Evolutionary conservation across 2,329 filamentous ascomycete species (phyloP), one percentile per base, ranked within the genome.

Genomic region (Fusarium hainanense): DNA sequence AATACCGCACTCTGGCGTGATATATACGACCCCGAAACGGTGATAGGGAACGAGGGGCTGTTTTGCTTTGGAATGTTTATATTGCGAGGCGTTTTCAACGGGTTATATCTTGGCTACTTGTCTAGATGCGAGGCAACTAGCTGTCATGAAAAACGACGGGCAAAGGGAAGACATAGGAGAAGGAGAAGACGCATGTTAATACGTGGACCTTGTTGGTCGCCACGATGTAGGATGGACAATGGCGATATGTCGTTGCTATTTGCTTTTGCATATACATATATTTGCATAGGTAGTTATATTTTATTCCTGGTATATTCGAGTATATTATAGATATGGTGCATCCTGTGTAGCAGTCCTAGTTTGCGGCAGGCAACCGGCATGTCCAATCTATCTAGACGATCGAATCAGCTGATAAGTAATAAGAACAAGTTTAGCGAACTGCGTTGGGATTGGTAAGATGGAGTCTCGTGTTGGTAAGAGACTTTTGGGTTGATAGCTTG

Each of bases 81-180:
- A 71, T 69, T 71, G 69, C 69, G 54, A 32, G 69, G 69, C 69
- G 69, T 71, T 71, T 67, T 69, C 40, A 71, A 60, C 48, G 68
- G 68, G 54, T 55, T 54, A 63, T 61, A 58, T 44, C 50, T 43
- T 30, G 21, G 49, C 40, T 28, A 54, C 51, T 56, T 41, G 50
- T 41, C 40, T 41, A 46, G 25, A 54, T 70, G 54, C 34, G 46
- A 47, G 16, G 44, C 43, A 63, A 54, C 50, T 43, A 40, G 51
- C 34, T 51, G 32, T 52, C 42, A 71, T 44, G 46, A 58, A 71
- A 63, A 54, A 43, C 20, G 49, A 69, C 34, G 37, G 54, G 34
- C 37, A 40, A 62, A 43, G 18, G 65, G 55, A 55, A 49, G 41
- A 51, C 54, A 46, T n/a, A 54, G 47, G 52, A 55, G 52, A 56